These are phyloP conservation scores for Apium graveolens DNA, from an alignment of 129 eudicot species.

Conservation along the genomic window DNA sequence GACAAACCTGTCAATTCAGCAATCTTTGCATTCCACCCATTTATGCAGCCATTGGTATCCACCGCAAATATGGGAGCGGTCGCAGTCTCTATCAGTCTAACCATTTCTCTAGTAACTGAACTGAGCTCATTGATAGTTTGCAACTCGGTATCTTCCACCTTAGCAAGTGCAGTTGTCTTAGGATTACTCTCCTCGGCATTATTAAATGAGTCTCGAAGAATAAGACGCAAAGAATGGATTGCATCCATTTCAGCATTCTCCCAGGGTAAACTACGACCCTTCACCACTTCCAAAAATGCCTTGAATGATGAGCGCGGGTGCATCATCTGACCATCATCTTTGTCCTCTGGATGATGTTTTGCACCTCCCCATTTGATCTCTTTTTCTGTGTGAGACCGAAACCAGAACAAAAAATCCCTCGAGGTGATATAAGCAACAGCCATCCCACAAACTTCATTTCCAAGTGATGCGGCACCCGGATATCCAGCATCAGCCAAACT, in stretches of 20 bases:
- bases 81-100: conserved; percentile 63
- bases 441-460: conserved; percentile 76
- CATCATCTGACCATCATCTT: conserved; percentile 51
- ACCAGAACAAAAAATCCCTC: conserved; percentile 60
- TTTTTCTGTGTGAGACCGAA: conserved; percentile 57
- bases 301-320: conserved; percentile 65
- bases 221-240: conserved; percentile 67
- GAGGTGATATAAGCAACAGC: conserved; percentile 44
- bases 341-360: conserved; percentile 54
- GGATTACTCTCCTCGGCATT: conserved; percentile 23
- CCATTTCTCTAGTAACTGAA: conserved; percentile 60
- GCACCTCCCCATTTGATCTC: conserved; percentile 74
- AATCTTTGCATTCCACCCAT: conserved; percentile 69
- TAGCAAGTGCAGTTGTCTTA: conserved; percentile 17
- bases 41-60: conserved; percentile 44
- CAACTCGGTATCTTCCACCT: conserved; percentile 21
- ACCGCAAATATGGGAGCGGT: conserved; percentile 64
- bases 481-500: conserved; percentile 53
- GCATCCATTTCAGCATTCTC: conserved; percentile 58
- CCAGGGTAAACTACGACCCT: conserved; percentile 58
- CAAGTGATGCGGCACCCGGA: conserved; percentile 44
- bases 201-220: conserved; percentile 44
- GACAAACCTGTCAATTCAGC: conserved; percentile 55
- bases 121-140: conserved; percentile 31
- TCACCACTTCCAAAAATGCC: conserved; percentile 60